Conservation (phyloP, 345 rosid genomes). For the Sapria himalayana region DNA sequence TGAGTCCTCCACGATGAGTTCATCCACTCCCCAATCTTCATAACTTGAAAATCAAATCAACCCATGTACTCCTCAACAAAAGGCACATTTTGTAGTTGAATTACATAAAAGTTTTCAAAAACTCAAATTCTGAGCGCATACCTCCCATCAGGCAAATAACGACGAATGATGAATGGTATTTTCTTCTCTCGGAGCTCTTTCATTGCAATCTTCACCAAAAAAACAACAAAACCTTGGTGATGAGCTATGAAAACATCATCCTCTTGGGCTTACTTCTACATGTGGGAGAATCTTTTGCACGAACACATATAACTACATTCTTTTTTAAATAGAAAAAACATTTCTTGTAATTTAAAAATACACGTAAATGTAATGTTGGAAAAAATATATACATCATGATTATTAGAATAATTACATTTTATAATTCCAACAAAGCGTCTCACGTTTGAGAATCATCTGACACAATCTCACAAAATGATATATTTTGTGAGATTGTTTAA, state of each 20-base stretch:
- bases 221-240: not conserved
- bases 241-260: not conserved
- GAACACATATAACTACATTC: too few species aligned
- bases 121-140: constrained; percentile 14
- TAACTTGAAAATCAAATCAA: constrained; percentile 20
- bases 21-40: constrained; percentile 81
- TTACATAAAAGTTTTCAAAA: not conserved
- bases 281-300: too few species aligned
- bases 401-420: too few species aligned
- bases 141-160: constrained; percentile 78
- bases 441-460: too few species aligned
- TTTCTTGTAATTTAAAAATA: too few species aligned
- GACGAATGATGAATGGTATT: constrained; percentile 74
- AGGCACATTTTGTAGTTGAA: not conserved
- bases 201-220: constrained; percentile 46
- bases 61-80: not conserved
- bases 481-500: too few species aligned
- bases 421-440: too few species aligned
- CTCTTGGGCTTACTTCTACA: too few species aligned
- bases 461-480: too few species aligned
- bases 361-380: too few species aligned
- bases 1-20: constrained; percentile 73
- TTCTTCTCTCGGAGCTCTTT: constrained; percentile 73
- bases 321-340: too few species aligned
- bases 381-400: too few species aligned